Evolutionary conservation across 2,329 filamentous ascomycete genomes (phyloP).

Genomic region (Cadophora sp.): DNA sequence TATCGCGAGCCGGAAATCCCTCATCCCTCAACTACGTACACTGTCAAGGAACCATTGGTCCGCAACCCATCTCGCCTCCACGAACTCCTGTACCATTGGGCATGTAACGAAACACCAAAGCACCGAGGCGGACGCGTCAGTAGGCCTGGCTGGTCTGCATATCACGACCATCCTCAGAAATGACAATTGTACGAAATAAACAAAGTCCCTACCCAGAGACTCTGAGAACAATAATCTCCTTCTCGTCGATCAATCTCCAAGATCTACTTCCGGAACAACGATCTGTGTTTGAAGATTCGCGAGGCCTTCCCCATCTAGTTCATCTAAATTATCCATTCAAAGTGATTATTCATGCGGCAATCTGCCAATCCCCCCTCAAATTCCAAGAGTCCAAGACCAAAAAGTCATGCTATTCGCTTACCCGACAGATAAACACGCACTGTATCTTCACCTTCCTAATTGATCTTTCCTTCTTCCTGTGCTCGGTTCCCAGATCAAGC

Average conservation of each 20-base stretch:
- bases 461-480: neutral
- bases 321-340: slow-evolving; percentile 9
- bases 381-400: neutral
- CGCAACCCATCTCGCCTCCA: neutral
- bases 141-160: neutral
- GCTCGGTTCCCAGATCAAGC: neutral
- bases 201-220: neutral
- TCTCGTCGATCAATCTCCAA: neutral
- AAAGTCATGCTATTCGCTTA: neutral
- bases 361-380: neutral
- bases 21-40: neutral
- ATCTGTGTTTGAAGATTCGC: slow-evolving; percentile 9
- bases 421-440: slow-evolving; percentile 11
- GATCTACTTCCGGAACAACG: slow-evolving; percentile 3
- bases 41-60: neutral
- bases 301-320: slow-evolving; percentile 3
- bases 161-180: neutral
- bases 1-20: neutral
- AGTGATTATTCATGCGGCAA: slow-evolving; percentile 12
- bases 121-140: neutral
- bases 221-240: neutral
- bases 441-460: slow-evolving; percentile 3
- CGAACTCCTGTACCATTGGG: neutral
- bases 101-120: slow-evolving; percentile 3
- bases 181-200: neutral